These are phyloP conservation scores for Ophiostoma perfectum DNA, from an alignment of 2,329 filamentous ascomycete genomes.

Conservation along the genomic window DNA sequence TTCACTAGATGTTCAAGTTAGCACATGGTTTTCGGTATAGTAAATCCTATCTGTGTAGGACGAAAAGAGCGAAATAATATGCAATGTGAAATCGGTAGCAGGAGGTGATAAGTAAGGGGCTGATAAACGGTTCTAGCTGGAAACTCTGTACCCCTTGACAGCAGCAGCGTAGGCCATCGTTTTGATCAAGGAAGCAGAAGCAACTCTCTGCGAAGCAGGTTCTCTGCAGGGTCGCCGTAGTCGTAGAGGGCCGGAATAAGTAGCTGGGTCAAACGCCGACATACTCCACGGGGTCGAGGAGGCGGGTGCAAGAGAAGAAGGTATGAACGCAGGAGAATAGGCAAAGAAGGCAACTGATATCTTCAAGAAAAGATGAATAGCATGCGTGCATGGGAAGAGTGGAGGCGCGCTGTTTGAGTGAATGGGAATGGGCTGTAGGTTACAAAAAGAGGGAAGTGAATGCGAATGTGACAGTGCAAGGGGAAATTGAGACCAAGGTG, in stretches of 20 bases:
- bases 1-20: slow-evolving; percentile 43
- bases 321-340: neutral
- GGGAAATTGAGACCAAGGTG: neutral
- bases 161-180: slow-evolving; percentile 23
- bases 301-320: neutral
- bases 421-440: too few relatives aligned
- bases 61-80: neutral
- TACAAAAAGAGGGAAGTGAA: neutral
- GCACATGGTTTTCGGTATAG: slow-evolving; percentile 28
- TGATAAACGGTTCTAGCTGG: neutral
- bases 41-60: neutral
- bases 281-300: neutral
- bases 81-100: neutral
- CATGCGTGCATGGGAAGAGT: neutral
- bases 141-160: slow-evolving; percentile 20
- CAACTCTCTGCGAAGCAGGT: slow-evolving; percentile 19
- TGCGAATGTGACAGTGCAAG: neutral
- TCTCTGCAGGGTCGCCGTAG: slow-evolving; percentile 20
- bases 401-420: neutral
- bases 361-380: neutral
- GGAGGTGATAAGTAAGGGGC: too few relatives aligned
- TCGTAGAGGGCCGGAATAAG: slow-evolving; percentile 19
- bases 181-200: slow-evolving; percentile 6
- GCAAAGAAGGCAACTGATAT: neutral
- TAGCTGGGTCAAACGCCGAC: slow-evolving; percentile 18